Evolutionary conservation across 768 basidiomycete species (phyloP).

Genomic region (Mycena rebaudengoi): DNA sequence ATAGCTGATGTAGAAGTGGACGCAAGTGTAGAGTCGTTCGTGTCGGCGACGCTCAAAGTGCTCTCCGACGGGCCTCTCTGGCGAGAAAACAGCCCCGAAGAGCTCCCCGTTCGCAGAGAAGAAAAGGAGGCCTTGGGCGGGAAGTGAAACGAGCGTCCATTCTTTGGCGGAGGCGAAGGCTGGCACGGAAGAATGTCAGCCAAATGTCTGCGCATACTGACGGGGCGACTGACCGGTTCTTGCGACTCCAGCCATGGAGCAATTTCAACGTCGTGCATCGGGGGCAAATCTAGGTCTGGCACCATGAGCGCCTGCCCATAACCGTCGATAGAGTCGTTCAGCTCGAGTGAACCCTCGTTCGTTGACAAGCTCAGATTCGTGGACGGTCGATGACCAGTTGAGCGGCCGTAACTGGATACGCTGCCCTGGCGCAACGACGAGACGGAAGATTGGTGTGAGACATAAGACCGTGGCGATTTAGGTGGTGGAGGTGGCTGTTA

Average conservation of each 20-base stretch:
- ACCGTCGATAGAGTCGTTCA: constrained; percentile 34
- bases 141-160: constrained; percentile 33
- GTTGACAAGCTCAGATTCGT: constrained; percentile 25
- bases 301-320: constrained; percentile 28
- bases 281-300: constrained; percentile 27
- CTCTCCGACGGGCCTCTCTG: constrained; percentile 26
- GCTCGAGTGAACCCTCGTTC: constrained; percentile 20
- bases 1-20: too few species aligned
- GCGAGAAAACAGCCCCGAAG: constrained; percentile 25
- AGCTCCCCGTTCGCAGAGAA: constrained; percentile 28
- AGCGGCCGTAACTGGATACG: constrained; percentile 26
- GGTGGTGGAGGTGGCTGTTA: constrained; percentile 26
- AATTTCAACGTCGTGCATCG: constrained; percentile 30
- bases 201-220: background rate
- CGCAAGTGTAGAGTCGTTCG: too few species aligned
- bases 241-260: constrained; percentile 26
- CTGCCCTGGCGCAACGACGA: constrained; percentile 28
- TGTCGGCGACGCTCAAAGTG: too few species aligned
- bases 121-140: constrained; percentile 42
- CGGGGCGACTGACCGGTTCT: constrained; percentile 7
- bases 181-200: constrained; percentile 14
- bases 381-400: constrained; percentile 23
- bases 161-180: constrained; percentile 31
- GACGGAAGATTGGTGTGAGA: constrained; percentile 22
- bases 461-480: constrained; percentile 14